Evolutionary conservation across 1,284 basidiomycete genomes (phyloP).

Genomic region (Microbotryum lychnidis-dioicae): DNA sequence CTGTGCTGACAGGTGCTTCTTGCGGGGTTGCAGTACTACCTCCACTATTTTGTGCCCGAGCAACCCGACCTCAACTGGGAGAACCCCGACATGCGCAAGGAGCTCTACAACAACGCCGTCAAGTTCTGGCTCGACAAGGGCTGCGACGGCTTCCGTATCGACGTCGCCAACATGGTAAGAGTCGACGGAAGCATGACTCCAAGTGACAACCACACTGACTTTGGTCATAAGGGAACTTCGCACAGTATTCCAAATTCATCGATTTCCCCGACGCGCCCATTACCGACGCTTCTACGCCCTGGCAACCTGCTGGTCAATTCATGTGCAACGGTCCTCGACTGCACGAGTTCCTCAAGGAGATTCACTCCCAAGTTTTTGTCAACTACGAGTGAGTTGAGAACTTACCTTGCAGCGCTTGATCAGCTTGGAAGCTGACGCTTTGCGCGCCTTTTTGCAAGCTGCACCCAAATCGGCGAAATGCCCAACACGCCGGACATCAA

Average conservation of each 20-base stretch:
- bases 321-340: conserved; percentile 49
- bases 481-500: conserved; percentile 48
- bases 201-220: background rate
- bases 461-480: conserved; percentile 61
- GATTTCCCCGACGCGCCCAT: conserved; percentile 38
- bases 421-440: no score
- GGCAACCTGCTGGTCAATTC: background rate
- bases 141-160: conserved; percentile 58
- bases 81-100: conserved; percentile 41
- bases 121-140: conserved; percentile 65
- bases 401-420: background rate
- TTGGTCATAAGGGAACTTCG: background rate
- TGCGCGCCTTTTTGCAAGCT: conserved; percentile 16
- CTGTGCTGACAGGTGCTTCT: background rate
- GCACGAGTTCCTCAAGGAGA: conserved; percentile 61
- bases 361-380: conserved; percentile 53
- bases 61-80: conserved; percentile 78
- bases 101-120: conserved; percentile 53
- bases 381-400: conserved; percentile 41
- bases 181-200: background rate
- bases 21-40: conserved; percentile 48
- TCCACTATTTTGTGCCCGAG: conserved; percentile 59
- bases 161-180: conserved; percentile 7
- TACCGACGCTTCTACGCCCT: conserved; percentile 9
- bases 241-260: conserved; percentile 14